phyloP scores from a whole-genome alignment of 2,329 filamentous ascomycete genomes.

The Elsinoe fawcettii region DNA sequence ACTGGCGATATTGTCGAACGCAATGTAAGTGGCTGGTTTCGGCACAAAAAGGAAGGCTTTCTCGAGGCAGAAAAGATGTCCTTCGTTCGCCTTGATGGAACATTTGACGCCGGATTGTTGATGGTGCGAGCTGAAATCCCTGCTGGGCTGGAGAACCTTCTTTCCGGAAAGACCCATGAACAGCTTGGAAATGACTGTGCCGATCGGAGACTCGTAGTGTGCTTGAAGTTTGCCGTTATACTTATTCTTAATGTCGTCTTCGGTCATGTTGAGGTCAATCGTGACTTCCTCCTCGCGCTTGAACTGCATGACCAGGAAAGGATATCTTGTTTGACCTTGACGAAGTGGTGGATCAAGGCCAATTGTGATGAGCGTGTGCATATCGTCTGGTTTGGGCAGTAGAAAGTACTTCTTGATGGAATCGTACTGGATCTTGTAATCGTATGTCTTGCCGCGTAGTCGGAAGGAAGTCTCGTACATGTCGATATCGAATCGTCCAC shows the following conservation, averaged over 20 bases:
- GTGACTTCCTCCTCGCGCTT: constrained; percentile 97
- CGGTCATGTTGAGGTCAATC: constrained; percentile 91
- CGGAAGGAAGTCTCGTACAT: constrained; percentile 99
- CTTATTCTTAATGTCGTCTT: constrained; percentile 72
- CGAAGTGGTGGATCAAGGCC: constrained; percentile 90
- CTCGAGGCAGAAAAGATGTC: constrained; percentile 92
- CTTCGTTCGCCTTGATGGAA: constrained; percentile 99
- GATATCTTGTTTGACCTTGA: constrained; percentile 95
- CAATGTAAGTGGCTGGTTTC: constrained; percentile 94
- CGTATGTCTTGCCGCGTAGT: constrained; percentile 95
- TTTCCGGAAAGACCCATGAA: constrained; percentile 92
- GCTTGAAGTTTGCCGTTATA: constrained; percentile 85
- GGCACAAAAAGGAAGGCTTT: constrained; percentile 99
- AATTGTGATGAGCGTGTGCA: constrained; percentile 89
- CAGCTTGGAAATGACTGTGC: constrained; percentile 89
- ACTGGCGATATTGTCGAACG: constrained; percentile 83
- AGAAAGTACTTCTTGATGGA: constrained; percentile 98
- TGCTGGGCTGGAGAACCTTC: constrained; percentile 87
- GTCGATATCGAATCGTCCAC: constrained; percentile 98
- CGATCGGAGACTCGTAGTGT: constrained; percentile 88
- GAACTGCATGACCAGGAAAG: constrained; percentile 98
- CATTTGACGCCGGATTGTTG: constrained; percentile 95
- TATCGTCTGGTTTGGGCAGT: constrained; percentile 94
- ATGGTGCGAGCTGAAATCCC: constrained; percentile 90
- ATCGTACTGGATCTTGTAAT: constrained; percentile 99